These are phyloP conservation scores for Kitagawia praeruptora DNA, from an alignment of 129 eudicot genomes.

Conservation along the genomic window DNA sequence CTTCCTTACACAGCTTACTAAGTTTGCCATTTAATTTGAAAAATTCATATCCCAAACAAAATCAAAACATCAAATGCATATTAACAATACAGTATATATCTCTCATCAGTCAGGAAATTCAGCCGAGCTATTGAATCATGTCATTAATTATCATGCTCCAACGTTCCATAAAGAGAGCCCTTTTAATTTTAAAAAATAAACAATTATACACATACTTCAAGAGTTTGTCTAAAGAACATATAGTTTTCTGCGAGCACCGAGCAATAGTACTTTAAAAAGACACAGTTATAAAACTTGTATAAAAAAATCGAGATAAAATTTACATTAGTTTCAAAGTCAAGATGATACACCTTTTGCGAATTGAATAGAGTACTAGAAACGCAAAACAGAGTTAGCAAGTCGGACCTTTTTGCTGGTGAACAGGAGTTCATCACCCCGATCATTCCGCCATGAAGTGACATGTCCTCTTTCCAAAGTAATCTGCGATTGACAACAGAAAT, in stretches of 20 bases:
- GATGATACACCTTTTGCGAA: neutral
- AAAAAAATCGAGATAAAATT: neutral
- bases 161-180: neutral
- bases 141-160: neutral
- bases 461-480: conserved; percentile 89
- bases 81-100: neutral
- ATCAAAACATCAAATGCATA: neutral
- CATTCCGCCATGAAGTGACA: conserved; percentile 81
- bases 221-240: neutral
- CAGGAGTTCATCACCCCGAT: conserved; percentile 79
- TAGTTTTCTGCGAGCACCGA: neutral
- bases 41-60: neutral
- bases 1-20: neutral
- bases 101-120: neutral
- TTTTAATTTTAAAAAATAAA: neutral
- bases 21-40: neutral
- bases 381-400: neutral
- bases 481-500: conserved; percentile 20
- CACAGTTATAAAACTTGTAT: neutral
- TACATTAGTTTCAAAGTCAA: neutral
- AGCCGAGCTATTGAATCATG: neutral
- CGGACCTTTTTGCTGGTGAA: conserved; percentile 83
- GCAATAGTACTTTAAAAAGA: neutral
- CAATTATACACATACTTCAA: neutral
- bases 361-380: neutral